Evolutionary conservation across 2,329 filamentous ascomycete genomes (phyloP), one percentile per base, ranked within the genome.

Genomic region (Diaporthe caulivora): DNA sequence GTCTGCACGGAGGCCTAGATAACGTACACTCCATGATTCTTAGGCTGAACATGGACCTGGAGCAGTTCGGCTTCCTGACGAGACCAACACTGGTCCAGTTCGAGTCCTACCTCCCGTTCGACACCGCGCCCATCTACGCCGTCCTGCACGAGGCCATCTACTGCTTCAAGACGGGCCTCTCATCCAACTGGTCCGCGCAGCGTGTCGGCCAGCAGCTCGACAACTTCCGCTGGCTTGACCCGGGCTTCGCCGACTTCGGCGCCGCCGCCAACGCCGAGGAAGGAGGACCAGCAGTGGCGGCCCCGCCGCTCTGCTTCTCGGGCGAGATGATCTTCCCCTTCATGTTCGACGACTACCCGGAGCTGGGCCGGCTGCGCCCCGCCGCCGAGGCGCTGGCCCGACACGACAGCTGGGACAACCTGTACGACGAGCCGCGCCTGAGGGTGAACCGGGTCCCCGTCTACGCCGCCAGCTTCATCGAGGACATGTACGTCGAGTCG

Each of bases 321-420:
- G 95, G 95, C 74, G 96, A 98, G 84, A 98, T 98, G 95, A 90
- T 98, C 67, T 98, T 92, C 81, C 92, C 93, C 0, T 93, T 94
- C 82, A 93, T 95, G 87, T 95, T 98, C 77, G 91, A 95, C 49
- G 92, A 92, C 21, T 96, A 94, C 79, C 86, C 90, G 0, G 95
- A 97, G 81, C 89, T 98, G 26, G 84, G 84, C n/a, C 85, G 90
- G 72, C 83, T 98, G 60, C 89, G 88, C 71, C 86, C 90, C 15
- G 92, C 91, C 0, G 95, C 94, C 0, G 86, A 95, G 11, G 86
- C 91, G 29, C 86, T 98, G 24, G 92, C 92, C 0, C 75, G 83
- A 1, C 86, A 87, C 51, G 77, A 82, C 0, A 87, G 90, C 75
- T 94, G 93, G 92, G 87, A 90, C 0, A 80, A 83, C 0, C 84